phyloP scores from a whole-genome alignment of 495 filamentous ascomycete species.

The Aspergillus sparsus region DNA sequence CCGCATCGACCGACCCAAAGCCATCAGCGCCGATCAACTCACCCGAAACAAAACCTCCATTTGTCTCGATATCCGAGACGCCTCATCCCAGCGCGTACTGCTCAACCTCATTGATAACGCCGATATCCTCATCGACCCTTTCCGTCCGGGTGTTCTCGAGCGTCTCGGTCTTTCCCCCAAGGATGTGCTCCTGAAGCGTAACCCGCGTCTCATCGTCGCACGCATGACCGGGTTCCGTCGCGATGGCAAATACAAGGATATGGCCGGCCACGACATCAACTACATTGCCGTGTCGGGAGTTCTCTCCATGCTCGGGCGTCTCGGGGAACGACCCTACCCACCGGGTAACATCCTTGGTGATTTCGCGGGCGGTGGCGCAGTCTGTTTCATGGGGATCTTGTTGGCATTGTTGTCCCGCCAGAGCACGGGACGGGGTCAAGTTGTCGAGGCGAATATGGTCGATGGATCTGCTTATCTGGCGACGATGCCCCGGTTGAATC shows the following conservation, averaged over 20 bases:
- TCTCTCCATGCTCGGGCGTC: constrained; percentile 70
- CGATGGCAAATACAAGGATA: constrained; percentile 77
- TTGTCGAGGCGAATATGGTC: constrained; percentile 96
- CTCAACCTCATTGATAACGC: constrained; percentile 60
- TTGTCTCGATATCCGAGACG: constrained; percentile 71
- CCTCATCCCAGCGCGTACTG: constrained; percentile 61
- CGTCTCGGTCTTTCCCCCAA: constrained; percentile 71
- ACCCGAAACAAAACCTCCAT: constrained; percentile 79
- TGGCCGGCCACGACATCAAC: constrained; percentile 99
- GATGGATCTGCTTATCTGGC: constrained; percentile 80
- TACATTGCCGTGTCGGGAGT: constrained; percentile 89
- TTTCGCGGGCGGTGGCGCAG: constrained; percentile 87
- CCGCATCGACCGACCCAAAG: constrained; percentile 72
- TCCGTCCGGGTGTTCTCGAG: constrained; percentile 86
- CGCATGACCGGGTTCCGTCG: constrained; percentile 88
- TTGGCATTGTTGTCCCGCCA: constrained; percentile 45
- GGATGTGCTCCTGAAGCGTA: constrained; percentile 59
- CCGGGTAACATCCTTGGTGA: constrained; percentile 85
- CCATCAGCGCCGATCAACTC: constrained; percentile 59
- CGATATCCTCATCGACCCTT: constrained; percentile 90
- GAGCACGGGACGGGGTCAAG: constrained; percentile 68
- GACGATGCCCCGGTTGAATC: constrained; percentile 67
- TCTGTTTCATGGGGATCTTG: constrained; percentile 62
- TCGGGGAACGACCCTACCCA: constrained; percentile 67
- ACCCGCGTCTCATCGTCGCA: constrained; percentile 77